Base-by-base conservation (phyloP, 495 filamentous ascomycete species). In the Aspergillus cavernicola region DNA sequence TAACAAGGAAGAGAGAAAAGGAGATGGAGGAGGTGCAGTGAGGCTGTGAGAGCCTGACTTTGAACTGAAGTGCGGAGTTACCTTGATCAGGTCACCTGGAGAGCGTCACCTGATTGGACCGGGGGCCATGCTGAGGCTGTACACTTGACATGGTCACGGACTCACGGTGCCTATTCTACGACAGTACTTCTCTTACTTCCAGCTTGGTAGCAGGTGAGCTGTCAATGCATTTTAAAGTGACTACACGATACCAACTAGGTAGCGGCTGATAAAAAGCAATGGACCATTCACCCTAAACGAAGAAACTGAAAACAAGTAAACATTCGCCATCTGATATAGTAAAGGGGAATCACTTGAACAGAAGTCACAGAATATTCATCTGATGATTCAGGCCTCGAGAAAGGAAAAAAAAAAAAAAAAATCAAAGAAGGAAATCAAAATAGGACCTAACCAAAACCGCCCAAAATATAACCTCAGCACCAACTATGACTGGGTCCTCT, bases 401-500 rank as follows among this genome's bases (percentile, higher is more conserved):
- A 44, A 28, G 42, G 24, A 24, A 29, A 15, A 23, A 46, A 33
- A 13, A 56, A 44, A 28, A 44, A 35, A 24, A 29, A 15, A 23
- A 46, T 22, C 15, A 32, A 20, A 19, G 24, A 28, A 9, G 4
- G 9, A 29, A 12, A 46, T 20, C 3, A 32, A n/a, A 33, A 13
- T n/a, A n/a, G 12, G 10, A 22, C 12, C 26, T 9, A 24, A 47
- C 16, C 44, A 23, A 52, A 40, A 36, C 37, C 39, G 49, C 39
- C 49, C 24, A 46, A 49, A 49, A 33, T 43, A 53, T 12, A 58
- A 52, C 45, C 4, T 54, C 36, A 2, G 41, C 26, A n/a, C 64
- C 46, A 66, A 48, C 52, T 45, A 65, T 65, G 63, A 32, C 6
- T 46, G 31, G 19, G 69, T 67, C 36, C 71, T 72, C 42, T 74